Percentiles rank a stretch among this genome's conserved stretches.
phyloP scores from a whole-genome alignment of 768 basidiomycete genomes.

The Galerina sulciceps region DNA sequence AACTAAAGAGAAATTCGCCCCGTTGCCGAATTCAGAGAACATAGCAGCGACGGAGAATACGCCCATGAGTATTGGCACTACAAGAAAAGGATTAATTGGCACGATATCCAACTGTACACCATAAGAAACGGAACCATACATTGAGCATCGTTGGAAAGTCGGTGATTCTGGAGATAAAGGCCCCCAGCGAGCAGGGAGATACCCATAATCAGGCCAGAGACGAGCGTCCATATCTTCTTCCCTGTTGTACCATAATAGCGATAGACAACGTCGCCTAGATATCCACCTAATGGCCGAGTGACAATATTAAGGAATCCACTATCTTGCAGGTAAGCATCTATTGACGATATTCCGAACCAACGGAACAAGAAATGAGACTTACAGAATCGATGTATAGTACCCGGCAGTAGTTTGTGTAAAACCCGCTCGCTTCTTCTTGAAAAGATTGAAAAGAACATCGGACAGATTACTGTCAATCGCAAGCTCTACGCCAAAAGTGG shows the following conservation, averaged over 20 bases:
- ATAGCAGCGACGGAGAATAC: slow-evolving; percentile 44
- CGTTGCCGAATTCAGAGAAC: slow-evolving; percentile 50
- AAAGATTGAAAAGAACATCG: slow-evolving; percentile 45
- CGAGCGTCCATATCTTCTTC: slow-evolving; percentile 53
- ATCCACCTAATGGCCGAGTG: slow-evolving; percentile 54
- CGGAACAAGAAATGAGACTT: background rate
- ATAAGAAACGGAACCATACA: slow-evolving; percentile 27
- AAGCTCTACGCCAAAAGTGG: slow-evolving; percentile 63
- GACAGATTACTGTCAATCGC: slow-evolving; percentile 58
- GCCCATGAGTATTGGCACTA: slow-evolving; percentile 40
- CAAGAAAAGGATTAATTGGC: background rate
- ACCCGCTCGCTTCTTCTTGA: slow-evolving; percentile 31
- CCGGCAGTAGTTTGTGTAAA: slow-evolving; percentile 57
- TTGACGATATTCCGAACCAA: background rate
- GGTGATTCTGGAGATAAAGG: slow-evolving; percentile 37
- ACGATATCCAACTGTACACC: too few relatives aligned
- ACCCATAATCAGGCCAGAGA: slow-evolving; percentile 49
- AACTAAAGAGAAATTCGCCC: slow-evolving; percentile 53
- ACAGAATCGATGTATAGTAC: slow-evolving; percentile 45
- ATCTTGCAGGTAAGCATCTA: slow-evolving; percentile 28
- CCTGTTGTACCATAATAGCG: slow-evolving; percentile 41
- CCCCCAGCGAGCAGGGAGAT: slow-evolving; percentile 48
- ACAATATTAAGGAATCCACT: slow-evolving; percentile 54
- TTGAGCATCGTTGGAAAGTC: slow-evolving; percentile 29
- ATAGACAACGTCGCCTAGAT: slow-evolving; percentile 50